These are phyloP conservation scores for Chlamydomonas urium DNA, from an alignment of 139 green algal species.

Conservation along the genomic window DNA sequence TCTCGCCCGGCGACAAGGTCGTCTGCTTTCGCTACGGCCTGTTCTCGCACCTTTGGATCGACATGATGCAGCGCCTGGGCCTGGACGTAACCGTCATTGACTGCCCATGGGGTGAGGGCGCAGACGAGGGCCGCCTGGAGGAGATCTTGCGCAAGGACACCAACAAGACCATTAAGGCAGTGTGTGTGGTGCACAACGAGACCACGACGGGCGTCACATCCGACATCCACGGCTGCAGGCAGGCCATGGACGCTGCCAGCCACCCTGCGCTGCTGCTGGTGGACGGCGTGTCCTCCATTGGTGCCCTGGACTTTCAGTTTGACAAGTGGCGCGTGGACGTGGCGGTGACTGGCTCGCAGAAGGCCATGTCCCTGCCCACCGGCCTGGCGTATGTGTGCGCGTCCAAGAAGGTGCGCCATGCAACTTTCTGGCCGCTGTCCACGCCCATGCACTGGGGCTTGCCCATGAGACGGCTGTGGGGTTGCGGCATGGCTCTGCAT, in stretches of 20 bases:
- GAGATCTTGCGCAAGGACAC: conserved; percentile 77
- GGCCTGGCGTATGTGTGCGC: conserved; percentile 85
- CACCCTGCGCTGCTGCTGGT: conserved; percentile 92
- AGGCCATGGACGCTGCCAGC: conserved; percentile 64
- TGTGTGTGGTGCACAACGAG: conserved; percentile 83
- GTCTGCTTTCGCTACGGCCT: conserved; percentile 85
- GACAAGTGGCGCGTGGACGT: conserved; percentile 96
- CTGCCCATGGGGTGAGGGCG: conserved; percentile 84
- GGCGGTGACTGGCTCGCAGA: conserved; percentile 90
- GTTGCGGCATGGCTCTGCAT: too few species aligned
- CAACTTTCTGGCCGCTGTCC: too few species aligned
- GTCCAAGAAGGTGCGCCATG: conserved; percentile 70
- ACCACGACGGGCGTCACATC: conserved; percentile 91
- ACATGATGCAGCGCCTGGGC: conserved; percentile 96
- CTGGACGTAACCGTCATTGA: conserved; percentile 90
- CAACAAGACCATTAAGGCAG: conserved; percentile 32
- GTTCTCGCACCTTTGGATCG: conserved; percentile 93
- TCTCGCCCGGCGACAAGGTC: conserved; percentile 88
- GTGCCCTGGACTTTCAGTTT: conserved; percentile 87
- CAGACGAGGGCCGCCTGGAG: conserved; percentile 65
- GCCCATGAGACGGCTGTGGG: too few species aligned
- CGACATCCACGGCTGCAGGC: conserved; percentile 65
- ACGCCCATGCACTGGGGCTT: too few species aligned
- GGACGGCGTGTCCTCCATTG: conserved; percentile 86
- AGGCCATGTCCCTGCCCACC: conserved; percentile 93